These are phyloP conservation scores for Zarea fungicola DNA, from an alignment of 2,329 filamentous ascomycete genomes.

Conservation along the genomic window DNA sequence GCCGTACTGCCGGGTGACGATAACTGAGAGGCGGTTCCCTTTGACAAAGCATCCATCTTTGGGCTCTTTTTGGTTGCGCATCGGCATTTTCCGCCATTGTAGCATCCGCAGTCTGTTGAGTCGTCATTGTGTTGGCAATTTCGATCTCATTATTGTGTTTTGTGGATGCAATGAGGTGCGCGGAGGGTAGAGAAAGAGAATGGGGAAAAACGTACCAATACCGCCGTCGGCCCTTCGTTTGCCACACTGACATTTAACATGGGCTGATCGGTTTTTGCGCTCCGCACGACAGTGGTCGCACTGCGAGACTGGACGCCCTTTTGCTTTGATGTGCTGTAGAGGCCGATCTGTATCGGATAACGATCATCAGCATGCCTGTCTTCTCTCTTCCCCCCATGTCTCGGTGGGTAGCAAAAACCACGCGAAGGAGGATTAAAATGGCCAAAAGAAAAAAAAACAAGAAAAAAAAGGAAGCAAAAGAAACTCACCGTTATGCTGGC, in stretches of 20 bases:
- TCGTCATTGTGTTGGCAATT: too few species aligned
- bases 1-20: neutral
- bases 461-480: neutral
- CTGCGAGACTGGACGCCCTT: slow-evolving; percentile 10
- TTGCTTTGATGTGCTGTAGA: slow-evolving; percentile 8
- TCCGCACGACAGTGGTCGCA: slow-evolving; percentile 12
- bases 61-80: slow-evolving; percentile 14
- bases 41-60: neutral
- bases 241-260: slow-evolving; percentile 51
- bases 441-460: neutral
- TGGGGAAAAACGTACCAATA: neutral
- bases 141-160: too few species aligned
- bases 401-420: too few species aligned
- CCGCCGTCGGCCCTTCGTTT: slow-evolving; percentile 35
- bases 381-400: too few species aligned
- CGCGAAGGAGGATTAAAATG: too few species aligned
- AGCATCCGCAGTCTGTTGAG: slow-evolving; percentile 7
- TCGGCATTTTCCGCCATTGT: slow-evolving; percentile 3
- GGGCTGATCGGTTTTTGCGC: slow-evolving; percentile 10
- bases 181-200: too few species aligned
- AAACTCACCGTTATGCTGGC: slow-evolving; percentile 21
- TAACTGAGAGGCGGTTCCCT: neutral
- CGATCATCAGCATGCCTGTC: slow-evolving; percentile 3
- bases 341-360: neutral
- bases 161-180: too few species aligned